Base-by-base conservation (phyloP, 2,329 filamentous ascomycete species). In the Triangularia setosa region DNA sequence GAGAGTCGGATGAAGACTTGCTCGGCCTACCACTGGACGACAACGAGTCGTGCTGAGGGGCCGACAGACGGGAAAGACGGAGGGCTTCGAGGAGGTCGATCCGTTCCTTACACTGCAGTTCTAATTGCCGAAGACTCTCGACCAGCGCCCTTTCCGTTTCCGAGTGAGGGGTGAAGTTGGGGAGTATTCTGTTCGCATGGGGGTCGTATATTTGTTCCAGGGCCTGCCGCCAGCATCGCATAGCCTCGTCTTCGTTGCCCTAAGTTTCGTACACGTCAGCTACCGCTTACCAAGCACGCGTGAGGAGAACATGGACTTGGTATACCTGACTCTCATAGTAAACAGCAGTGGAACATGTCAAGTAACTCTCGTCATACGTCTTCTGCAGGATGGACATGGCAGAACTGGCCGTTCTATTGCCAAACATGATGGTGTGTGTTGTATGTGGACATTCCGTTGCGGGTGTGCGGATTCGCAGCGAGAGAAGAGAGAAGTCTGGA, bases 361-460 rank as follows among this genome's bases (percentile, higher is more conserved):
- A 80, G 79, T 97, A 97, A 77, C 91, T 93, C 77, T 98, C 93
- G 80, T 98, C 94, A 79, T 98, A 98, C 63, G 93, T 96, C 84
- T 97, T 97, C 80, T 98, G 94, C 77, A 97, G 87, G 67, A 88
- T 87, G 77, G 90, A 87, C 74, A 88, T 83, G 67, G 77, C 66
- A 48, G 40, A 48, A 23, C 71, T 64, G 58, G 77, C 65, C 30
- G 67, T 77, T 73, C 78, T 83, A 74, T 78, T 83, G 72, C 79
- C 80, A 75, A 83, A 81, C 84, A 86, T 86, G 70, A 73, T 79
- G 76, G 69, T 69, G 30, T 24, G 63, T 28, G 57, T 44, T 35
- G 60, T 24, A 21, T 35, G 58, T 60, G 59, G 27, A 67, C 69
- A 71, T 71, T 33, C 64, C 69, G 65, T 21, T 14, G 40, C 40